Evolutionary conservation across 441 rosid species (phyloP).

Genomic region (Gossypium davidsonii): DNA sequence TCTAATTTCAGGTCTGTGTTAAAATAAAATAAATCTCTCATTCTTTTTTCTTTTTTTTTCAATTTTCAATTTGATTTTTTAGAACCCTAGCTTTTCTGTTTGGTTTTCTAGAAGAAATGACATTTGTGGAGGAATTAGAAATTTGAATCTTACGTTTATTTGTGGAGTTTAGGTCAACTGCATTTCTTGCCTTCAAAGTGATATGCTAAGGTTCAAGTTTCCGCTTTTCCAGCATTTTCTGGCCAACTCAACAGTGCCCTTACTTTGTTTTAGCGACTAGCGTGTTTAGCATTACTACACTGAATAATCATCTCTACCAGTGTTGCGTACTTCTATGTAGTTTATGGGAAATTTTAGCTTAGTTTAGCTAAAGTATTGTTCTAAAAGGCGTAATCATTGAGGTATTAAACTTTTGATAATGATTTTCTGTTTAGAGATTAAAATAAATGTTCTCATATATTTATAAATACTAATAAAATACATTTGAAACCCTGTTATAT

Average conservation of each 20-base stretch:
- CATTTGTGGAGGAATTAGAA: neutral
- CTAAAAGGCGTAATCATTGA: neutral
- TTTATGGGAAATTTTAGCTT: neutral
- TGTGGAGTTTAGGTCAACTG: neutral
- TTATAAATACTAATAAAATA: neutral
- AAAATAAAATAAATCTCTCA: neutral
- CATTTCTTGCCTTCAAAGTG: neutral
- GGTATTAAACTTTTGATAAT: neutral
- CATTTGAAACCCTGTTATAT: neutral
- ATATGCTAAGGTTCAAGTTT: neutral
- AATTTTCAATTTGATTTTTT: conserved; percentile 5
- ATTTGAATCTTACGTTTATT: neutral
- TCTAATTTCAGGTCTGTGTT: conserved; percentile 53
- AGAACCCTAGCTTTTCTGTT: conserved; percentile 23
- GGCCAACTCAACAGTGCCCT: neutral
- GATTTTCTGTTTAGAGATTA: neutral
- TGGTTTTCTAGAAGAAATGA: conserved; percentile 12
- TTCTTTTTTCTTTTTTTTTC: neutral
- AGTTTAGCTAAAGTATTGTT: neutral
- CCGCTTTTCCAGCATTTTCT: conserved; percentile 7
- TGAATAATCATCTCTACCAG: neutral
- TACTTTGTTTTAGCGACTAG: neutral
- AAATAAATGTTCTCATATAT: neutral
- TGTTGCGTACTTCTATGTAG: neutral
- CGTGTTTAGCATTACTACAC: neutral